These are phyloP conservation scores for Pleurotus pulmonarius DNA, from an alignment of 768 basidiomycete species.

Conservation along the genomic window DNA sequence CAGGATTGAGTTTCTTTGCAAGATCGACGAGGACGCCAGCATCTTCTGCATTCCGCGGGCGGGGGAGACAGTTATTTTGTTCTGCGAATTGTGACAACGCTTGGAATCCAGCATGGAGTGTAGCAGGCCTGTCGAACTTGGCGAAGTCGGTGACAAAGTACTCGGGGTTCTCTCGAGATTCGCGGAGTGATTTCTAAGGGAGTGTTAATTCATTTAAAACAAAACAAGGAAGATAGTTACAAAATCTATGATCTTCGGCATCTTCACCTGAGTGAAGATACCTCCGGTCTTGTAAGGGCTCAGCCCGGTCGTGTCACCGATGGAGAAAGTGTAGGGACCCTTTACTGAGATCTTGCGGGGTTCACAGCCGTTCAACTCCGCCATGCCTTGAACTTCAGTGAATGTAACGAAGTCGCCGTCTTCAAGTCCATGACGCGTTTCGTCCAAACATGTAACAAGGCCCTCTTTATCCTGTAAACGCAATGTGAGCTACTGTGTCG, in stretches of 20 bases:
- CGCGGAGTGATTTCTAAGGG: conserved; percentile 92
- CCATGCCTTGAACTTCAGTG: conserved; percentile 93
- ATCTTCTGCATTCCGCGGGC: conserved; percentile 79
- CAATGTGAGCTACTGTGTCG: neutral
- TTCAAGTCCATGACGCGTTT: conserved; percentile 96
- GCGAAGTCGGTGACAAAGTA: conserved; percentile 94
- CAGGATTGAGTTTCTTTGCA: conserved; percentile 73
- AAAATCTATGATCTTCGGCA: conserved; percentile 95
- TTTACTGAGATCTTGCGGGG: conserved; percentile 91
- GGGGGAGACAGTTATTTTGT: conserved; percentile 66
- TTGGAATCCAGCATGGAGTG: conserved; percentile 92
- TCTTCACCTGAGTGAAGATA: conserved; percentile 97
- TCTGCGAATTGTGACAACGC: conserved; percentile 78
- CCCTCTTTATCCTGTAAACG: conserved; percentile 69
- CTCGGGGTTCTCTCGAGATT: conserved; percentile 79
- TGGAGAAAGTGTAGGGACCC: conserved; percentile 96
- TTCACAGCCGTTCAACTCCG: conserved; percentile 84
- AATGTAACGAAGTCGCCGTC: conserved; percentile 98
- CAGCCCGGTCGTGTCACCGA: conserved; percentile 84
- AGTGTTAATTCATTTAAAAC: conserved; percentile 62
- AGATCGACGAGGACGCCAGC: conserved; percentile 67
- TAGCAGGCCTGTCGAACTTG: conserved; percentile 90
- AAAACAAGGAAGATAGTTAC: conserved; percentile 33
- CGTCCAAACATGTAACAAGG: conserved; percentile 95
- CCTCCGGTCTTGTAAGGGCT: conserved; percentile 83